Conservation (phyloP, 1,284 basidiomycete genomes). For the Xerocomus amazonicus region DNA sequence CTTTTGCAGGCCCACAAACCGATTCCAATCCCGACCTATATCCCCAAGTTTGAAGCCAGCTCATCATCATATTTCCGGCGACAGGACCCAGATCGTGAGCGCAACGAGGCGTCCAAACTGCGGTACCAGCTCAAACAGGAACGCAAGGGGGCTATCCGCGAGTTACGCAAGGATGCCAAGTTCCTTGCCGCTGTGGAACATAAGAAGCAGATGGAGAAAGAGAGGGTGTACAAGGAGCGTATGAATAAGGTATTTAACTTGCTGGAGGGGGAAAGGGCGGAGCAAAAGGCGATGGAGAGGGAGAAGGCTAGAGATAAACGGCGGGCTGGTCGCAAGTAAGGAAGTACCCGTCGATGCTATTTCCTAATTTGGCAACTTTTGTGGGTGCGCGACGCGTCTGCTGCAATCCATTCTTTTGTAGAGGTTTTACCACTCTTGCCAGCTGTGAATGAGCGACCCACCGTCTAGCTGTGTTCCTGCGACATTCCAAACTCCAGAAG, state of each 20-base stretch:
- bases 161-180: slow-evolving; percentile 91
- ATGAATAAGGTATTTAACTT: slow-evolving; percentile 84
- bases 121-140: slow-evolving; percentile 93
- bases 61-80: slow-evolving; percentile 78
- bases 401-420: too few species aligned
- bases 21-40: slow-evolving; percentile 89
- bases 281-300: slow-evolving; percentile 90
- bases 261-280: slow-evolving; percentile 87
- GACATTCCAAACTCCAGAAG: slow-evolving; percentile 39
- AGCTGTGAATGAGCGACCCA: slow-evolving; percentile 21
- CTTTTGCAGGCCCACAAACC: slow-evolving; percentile 92
- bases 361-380: slow-evolving; percentile 11
- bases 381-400: too few species aligned
- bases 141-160: slow-evolving; percentile 93
- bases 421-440: neutral
- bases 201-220: slow-evolving; percentile 82
- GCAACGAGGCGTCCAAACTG: slow-evolving; percentile 84
- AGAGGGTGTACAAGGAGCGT: slow-evolving; percentile 68
- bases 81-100: slow-evolving; percentile 91
- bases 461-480: slow-evolving; percentile 32
- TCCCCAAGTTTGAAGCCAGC: slow-evolving; percentile 90
- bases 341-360: neutral
- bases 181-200: slow-evolving; percentile 91
- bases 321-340: slow-evolving; percentile 65
- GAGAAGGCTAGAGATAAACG: slow-evolving; percentile 77